Percentiles rank a stretch among this genome's conserved stretches.
Evolutionary conservation across 805 yeast species (phyloP).

Genomic region (Kockiozyma suomiensis): DNA sequence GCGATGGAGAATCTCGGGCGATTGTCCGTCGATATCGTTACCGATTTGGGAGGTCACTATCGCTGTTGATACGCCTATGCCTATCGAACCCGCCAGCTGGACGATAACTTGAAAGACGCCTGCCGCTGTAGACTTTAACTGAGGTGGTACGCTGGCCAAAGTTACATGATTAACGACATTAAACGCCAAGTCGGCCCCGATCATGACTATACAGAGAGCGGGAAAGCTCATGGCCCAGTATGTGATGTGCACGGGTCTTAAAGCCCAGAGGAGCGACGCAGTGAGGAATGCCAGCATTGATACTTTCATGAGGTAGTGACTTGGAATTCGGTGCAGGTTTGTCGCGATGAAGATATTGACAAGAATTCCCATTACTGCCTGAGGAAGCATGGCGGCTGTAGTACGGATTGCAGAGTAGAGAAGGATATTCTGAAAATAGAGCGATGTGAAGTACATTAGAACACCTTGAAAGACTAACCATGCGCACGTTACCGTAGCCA

Average conservation of each 20-base stretch:
- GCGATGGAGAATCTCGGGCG: conserved; percentile 3
- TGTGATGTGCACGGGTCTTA: conserved; percentile 43
- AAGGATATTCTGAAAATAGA: conserved; percentile 49
- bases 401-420: conserved; percentile 47
- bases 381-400: conserved; percentile 51
- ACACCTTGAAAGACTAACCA: conserved; percentile 51
- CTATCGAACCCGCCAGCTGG: conserved; percentile 48
- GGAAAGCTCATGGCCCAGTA: conserved; percentile 54
- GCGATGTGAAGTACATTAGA: conserved; percentile 46
- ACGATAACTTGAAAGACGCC: conserved; percentile 52
- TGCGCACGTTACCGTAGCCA: conserved; percentile 44
- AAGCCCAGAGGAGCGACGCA: conserved; percentile 50
- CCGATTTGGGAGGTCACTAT: conserved; percentile 44
- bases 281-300: conserved; percentile 45
- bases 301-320: conserved; percentile 44
- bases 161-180: conserved; percentile 51
- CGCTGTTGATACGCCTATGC: conserved; percentile 46
- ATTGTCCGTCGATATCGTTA: conserved; percentile 8
- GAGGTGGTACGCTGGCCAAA: conserved; percentile 46
- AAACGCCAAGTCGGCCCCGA: conserved; percentile 54
- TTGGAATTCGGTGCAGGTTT: conserved; percentile 51
- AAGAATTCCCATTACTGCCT: conserved; percentile 48
- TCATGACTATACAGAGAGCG: conserved; percentile 46
- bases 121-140: conserved; percentile 52
- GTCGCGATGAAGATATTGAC: conserved; percentile 53